Evolutionary conservation across 192 early-diverging fungal species (phyloP), one percentile per base, ranked within the genome.

Genomic region (Coemansia sp.): DNA sequence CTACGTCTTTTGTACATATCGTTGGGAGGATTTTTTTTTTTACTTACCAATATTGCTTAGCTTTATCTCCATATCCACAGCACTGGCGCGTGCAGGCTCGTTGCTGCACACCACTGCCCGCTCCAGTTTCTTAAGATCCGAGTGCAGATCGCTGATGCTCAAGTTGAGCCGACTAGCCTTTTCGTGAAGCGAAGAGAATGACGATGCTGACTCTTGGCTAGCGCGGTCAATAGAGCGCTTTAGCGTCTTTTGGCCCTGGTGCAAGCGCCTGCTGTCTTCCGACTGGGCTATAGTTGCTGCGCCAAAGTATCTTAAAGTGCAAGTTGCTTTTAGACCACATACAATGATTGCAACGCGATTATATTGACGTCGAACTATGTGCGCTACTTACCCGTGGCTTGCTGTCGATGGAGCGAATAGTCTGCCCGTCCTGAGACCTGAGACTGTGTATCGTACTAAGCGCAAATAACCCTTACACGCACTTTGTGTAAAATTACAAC

Each of bases 151-250:
- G 40, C 71, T 73, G 31, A 82, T 49, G 31, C 79, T 73, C 19
- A 82, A 64, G 37, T 74, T 82, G 31, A 77, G 59, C 40, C 67
- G 77, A 62, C 79, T 82, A 11, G 71, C 24, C 40, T 82, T 82
- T 58, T 82, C 79, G 27, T 77, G 79, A 8, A 82, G 47, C 1
- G 71, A 77, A 7, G 74, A 43, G n/a, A 82, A 69, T 9, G 79
- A 70, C 12, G 40, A 41, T 0, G 58, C 42, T 5, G 59, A 60
- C 10, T 82, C 79, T 17, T 77, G 79, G 45, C 53, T 59, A 5
- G 24, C 37, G 24, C 62, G 68, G 17, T 82, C 79, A 25, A 82
- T 42, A 0, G 74, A 51, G 2, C 79, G 70, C 27, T 74, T 76
- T 10, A 82, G 59, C 11, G 51, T 29, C 38, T 77, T 82, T 58